Evolutionary conservation across 2,329 filamentous ascomycete genomes (phyloP).

Genomic region (Sporothrix sp.): DNA sequence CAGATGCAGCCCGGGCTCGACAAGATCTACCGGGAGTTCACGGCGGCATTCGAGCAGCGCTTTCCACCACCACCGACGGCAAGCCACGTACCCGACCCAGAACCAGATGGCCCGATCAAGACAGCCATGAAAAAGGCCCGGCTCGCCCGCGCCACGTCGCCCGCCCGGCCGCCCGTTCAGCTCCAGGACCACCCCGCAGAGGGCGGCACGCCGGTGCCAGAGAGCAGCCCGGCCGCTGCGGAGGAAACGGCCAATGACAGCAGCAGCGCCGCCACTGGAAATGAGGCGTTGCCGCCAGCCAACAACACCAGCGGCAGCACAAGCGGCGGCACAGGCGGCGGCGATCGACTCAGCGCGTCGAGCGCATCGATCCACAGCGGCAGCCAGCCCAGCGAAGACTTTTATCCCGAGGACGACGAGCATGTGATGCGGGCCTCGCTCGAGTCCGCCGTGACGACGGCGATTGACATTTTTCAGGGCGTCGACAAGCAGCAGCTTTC

Average conservation of each 20-base stretch:
- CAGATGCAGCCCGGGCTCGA: conserved; percentile 94
- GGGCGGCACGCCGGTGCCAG: not conserved
- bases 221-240: not conserved
- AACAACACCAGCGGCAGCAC: not conserved
- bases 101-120: conserved; percentile 46
- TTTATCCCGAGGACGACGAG: conserved; percentile 82
- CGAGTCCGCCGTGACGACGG: conserved; percentile 84
- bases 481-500: conserved; percentile 95
- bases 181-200: conserved; percentile 21
- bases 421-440: conserved; percentile 79
- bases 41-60: conserved; percentile 72
- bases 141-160: conserved; percentile 35
- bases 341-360: not conserved
- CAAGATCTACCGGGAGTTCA: conserved; percentile 81
- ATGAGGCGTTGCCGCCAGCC: no score
- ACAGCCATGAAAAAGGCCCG: conserved; percentile 46
- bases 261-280: no score
- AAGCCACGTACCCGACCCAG: conserved; percentile 47
- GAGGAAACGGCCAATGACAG: not conserved
- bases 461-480: conserved; percentile 89
- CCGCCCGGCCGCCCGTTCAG: conserved; percentile 24
- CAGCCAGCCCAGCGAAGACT: conserved; percentile 41
- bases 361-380: conserved; percentile 8
- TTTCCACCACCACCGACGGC: conserved; percentile 65
- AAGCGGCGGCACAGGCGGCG: not conserved